Base-by-base conservation (phyloP, 495 filamentous ascomycete species). In the Aspergillus indologenus region DNA sequence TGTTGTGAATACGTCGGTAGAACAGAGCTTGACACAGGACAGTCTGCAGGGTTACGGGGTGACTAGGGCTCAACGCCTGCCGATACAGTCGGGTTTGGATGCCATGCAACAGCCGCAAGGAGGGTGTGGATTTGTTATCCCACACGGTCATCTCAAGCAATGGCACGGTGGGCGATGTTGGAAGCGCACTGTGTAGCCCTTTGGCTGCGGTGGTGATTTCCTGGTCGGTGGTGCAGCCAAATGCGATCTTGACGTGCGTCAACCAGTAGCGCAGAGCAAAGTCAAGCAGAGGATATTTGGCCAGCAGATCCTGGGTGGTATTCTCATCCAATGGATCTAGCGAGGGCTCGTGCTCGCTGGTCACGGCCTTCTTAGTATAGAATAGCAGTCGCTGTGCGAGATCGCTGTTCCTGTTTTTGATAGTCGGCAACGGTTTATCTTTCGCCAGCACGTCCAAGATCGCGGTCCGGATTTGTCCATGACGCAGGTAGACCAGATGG, bases 231-330 rank as follows among this genome's bases (percentile, higher is more conserved):
- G 49, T 65, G 45, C 61, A 75, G 45, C 50, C 57, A 7, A 68
- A 64, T 0, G 66, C 67, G 24, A 67, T 66, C 34, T 50, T 68
- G 8, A 69, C 45, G 56, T 74, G 67, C n/a, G 58, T 62, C 29
- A 68, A 53, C 73, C 73, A 75, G 65, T 75, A 75, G 14, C 70
- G 68, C 12, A 75, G 24, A 15, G 69, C 65, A 45, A 75, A 74
- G 49, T 75, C 73, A 14, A 75, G 66, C 26, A 75, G 63, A 18
- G 71, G 63, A 31, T 66, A 23, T 23, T 63, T 66, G 7, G 63
- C 62, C 34, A 70, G 29, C 6, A 71, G 55, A 0, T 51, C 47
- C 8, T 45, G 55, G 19, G 59, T 64, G 21, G 68, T 58, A 29
- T 68, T 63, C 1, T 52, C 48, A 49, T 70, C 68, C 21, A 73